Base-by-base conservation (phyloP, 1,139 yeast genomes). In the Candida tunisiensis region DNA sequence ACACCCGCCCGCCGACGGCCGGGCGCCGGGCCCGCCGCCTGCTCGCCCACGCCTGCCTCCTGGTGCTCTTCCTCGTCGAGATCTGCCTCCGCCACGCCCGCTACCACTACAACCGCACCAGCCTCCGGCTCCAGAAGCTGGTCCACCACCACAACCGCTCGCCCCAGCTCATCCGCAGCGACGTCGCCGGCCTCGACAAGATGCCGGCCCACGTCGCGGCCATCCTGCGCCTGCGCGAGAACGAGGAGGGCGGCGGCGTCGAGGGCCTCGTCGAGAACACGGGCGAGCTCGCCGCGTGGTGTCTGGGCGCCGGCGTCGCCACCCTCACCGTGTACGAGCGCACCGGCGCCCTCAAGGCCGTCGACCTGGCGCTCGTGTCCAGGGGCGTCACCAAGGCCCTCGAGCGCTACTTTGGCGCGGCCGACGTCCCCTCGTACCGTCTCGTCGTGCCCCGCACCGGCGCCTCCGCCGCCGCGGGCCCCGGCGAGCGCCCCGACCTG, bases 81-180 rank as follows among this genome's bases (percentile, higher is more conserved):
- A 38, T 42, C 16, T 19, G 31, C 11, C 28, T 26, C 23, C 36
- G 28, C 15, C 25, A 30, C 17, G 21, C 33, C 19, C 20, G 28
- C n/a, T 35, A 33, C 16, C 25, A 32, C 17, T 68, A 65, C 47
- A 69, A 77, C 40, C 62, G 65, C 34, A 42, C 65, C 29, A 59
- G 65, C 38, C 60, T 80, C 35, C 66, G 71, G 40, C 56, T 73
- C 30, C 55, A 70, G 31, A 70, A 69, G 31, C 48, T 82, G 30
- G 67, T 79, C 7, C 79, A 77, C 49, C 78, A 74, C 45, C 92
- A 92, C 8, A 69, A 78, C 34, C 72, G 74, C 40, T 72, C 93
- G 3, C 95, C 96, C 1, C 83, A 77, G 41, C 60, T 83, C 34
- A 82, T 88, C 37, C 68, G 92, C 36, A 74, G 75, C 35, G 98